phyloP scores from a whole-genome alignment of 768 basidiomycete species.

The Russula sp. region DNA sequence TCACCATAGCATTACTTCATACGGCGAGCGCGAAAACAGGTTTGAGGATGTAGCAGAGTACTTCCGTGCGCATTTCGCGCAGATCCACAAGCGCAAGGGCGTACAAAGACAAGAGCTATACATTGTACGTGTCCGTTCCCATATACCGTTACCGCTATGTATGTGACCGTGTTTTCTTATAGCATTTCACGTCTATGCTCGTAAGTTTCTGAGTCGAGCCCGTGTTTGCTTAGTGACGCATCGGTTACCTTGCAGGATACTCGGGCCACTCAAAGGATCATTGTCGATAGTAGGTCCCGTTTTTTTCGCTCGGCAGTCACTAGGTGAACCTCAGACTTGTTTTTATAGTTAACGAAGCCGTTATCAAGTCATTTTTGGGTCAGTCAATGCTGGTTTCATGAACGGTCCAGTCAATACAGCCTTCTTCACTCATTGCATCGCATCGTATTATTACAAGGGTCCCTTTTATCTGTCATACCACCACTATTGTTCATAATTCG shows the following conservation, averaged over 20 bases:
- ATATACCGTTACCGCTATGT: slow-evolving; percentile 11
- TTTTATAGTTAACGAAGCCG: slow-evolving; percentile 57
- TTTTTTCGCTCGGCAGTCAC: not conserved
- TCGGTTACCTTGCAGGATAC: slow-evolving; percentile 17
- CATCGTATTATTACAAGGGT: slow-evolving; percentile 12
- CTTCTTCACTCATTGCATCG: slow-evolving; percentile 4
- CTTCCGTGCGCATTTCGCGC: slow-evolving; percentile 81
- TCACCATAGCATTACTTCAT: slow-evolving; percentile 65
- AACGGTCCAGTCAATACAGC: not conserved
- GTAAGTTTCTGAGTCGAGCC: slow-evolving; percentile 35
- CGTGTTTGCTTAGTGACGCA: not conserved
- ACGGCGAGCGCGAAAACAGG: slow-evolving; percentile 66
- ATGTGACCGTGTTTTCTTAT: slow-evolving; percentile 15
- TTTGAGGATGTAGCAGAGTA: slow-evolving; percentile 71
- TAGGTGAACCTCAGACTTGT: slow-evolving; percentile 3
- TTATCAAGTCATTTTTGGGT: slow-evolving; percentile 62
- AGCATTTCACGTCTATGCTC: slow-evolving; percentile 75
- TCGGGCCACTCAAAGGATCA: slow-evolving; percentile 42
- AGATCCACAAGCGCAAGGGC: slow-evolving; percentile 68
- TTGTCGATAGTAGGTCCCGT: slow-evolving; percentile 51
- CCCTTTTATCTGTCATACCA: slow-evolving; percentile 5
- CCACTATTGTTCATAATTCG: slow-evolving; percentile 2
- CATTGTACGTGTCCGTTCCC: slow-evolving; percentile 48
- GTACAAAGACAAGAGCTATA: slow-evolving; percentile 55
- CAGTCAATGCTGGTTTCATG: slow-evolving; percentile 37